Base-by-base conservation (phyloP, 805 yeast genomes). In the Pichia occidentalis region DNA sequence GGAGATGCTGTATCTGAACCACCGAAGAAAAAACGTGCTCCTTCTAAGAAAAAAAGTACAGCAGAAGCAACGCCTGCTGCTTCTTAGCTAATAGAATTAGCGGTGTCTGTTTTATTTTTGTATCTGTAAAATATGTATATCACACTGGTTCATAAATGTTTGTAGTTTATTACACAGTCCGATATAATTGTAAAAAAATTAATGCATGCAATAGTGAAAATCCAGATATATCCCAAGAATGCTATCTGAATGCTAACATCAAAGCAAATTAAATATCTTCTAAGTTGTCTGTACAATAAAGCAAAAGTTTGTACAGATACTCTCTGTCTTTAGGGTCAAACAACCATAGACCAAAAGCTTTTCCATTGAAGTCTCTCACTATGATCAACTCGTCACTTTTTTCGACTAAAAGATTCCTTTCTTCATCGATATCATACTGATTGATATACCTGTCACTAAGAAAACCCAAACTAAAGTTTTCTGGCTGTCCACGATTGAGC, bases 311-410 rank as follows among this genome's bases (percentile, higher is more conserved):
- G 49, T 64, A 73, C 29, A 83, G 61, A 48, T 73, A 72, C 31
- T 69, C 70, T 56, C 90, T 66, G 51, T 82, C 88, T 7, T 69
- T 73, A 31, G 71, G 77, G 39, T 81, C 76, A 52, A 80, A 84
- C 16, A 83, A 68, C 92, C 92, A 84, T 33, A 84, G 61, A 1
- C 94, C 94, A 55, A 70, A 83, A 10, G 82, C 79, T 31, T 80
- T 84, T 17, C 82, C 86, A 35, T 72, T 62, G 35, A 79, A 61
- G 50, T 77, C 79, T 53, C 77, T 77, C 16, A 84, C 71, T 38
- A 84, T 83, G 28, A 84, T 73, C 53, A 82, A 65, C 40, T 79
- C 81, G 40, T 77, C 85, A 45, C 77, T 75, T 42, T 75, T 68
- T 47, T 83, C 90, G 25, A 78, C 76, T 33, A 77, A 75, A 71